Evolutionary conservation across 2,329 filamentous ascomycete species (phyloP), one percentile per base, ranked within the genome.

Genomic region (Microsporum audouinii): DNA sequence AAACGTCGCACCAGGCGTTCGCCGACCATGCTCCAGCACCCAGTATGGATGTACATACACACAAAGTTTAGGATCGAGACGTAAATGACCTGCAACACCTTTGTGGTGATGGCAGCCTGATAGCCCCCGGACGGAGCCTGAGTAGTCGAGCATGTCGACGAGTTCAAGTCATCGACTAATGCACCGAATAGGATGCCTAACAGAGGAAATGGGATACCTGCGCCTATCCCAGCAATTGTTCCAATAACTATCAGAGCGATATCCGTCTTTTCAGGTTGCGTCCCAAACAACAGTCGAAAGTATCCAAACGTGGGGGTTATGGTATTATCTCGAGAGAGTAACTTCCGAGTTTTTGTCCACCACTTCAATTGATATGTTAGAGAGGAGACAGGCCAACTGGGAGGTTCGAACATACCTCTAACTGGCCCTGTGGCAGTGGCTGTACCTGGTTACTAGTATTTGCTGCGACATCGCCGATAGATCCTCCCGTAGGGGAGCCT

Each of bases 21-120:
- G 60, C 84, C 84, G 63, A 81, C 79, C 65, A 88, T 75, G 64
- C 78, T 84, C 84, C 84, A 88, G 65, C 80, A 85, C 7, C 82
- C 75, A 34, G 84, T 78, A 68, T 88, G 82, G 60, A 78, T 72
- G 70, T 88, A 89, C 65, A 88, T 86, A 62, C 82, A 74, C 43
- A 78, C 76, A 65, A 88, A 85, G 63, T 82, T 80, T 33, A 79
- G 84, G 61, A 86, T 81, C 23, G 82, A 82, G 41, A 88, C 78
- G 68, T 85, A 86, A 12, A 86, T 79, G 27, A 88, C 76, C 56
- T 80, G 66, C 68, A 87, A 70, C 43, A 89, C 81, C 67, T 84
- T 86, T 57, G 74, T 68, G 68, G 84, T 80, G 63, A 85, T 78
- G 33, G 70, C 70, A 43, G 67, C 63, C 62, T 81, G 75, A 51